These are phyloP conservation scores for Fusarium verticillioides DNA, from an alignment of 2,329 filamentous ascomycete species.

Conservation along the genomic window DNA sequence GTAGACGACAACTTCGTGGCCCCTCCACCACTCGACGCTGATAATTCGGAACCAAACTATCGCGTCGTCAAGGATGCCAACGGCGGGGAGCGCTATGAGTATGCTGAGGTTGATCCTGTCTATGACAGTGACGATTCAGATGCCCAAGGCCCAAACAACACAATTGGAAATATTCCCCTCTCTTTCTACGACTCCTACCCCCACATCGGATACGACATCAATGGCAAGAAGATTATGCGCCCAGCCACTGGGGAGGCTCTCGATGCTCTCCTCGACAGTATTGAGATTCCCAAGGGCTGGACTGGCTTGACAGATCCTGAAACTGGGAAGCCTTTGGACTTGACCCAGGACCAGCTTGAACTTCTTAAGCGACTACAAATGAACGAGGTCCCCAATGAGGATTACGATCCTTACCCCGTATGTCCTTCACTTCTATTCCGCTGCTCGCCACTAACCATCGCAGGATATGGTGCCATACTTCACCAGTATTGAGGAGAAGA, in stretches of 20 bases:
- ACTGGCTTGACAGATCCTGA: conserved; percentile 93
- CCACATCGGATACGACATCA: conserved; percentile 98
- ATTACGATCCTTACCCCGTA: conserved; percentile 91
- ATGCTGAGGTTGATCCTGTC: conserved; percentile 91
- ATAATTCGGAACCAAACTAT: conserved; percentile 58
- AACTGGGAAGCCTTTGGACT: conserved; percentile 90
- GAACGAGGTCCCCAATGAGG: conserved; percentile 87
- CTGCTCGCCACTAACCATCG: conserved; percentile 19
- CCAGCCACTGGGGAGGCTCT: conserved; percentile 93
- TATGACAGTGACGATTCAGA: conserved; percentile 98
- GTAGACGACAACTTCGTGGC: conserved; percentile 49
- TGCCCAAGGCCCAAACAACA: conserved; percentile 81
- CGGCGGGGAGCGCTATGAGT: conserved; percentile 89
- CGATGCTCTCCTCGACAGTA: conserved; percentile 93
- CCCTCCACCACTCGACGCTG: conserved; percentile 50
- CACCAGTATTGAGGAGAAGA: conserved; percentile 87
- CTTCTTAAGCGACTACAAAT: conserved; percentile 88
- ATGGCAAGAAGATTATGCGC: conserved; percentile 97
- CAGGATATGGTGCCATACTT: conserved; percentile 93
- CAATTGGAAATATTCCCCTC: conserved; percentile 93
- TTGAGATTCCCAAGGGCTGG: conserved; percentile 97
- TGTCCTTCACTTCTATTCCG: conserved; percentile 41
- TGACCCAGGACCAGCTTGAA: conserved; percentile 89
- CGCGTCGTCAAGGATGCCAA: conserved; percentile 82
- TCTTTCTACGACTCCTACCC: conserved; percentile 98